These are phyloP conservation scores for Melanogaster broomeanus DNA, from an alignment of 768 basidiomycete species.

Conservation along the genomic window DNA sequence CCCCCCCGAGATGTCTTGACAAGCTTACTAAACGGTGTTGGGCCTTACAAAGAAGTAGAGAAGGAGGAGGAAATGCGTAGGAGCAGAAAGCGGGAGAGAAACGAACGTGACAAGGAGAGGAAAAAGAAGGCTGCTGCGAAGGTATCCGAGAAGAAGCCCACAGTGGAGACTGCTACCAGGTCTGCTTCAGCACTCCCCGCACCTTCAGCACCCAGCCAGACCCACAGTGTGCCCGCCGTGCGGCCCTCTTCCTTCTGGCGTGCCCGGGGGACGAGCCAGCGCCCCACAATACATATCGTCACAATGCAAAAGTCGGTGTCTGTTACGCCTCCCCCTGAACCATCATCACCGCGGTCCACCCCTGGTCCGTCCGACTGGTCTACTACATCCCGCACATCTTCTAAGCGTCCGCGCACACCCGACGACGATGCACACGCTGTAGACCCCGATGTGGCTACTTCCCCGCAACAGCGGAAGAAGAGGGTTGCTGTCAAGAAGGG, in stretches of 20 bases:
- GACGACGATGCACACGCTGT: conserved; percentile 53
- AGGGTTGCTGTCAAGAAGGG: conserved; percentile 70
- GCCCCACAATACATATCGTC: conserved; percentile 71
- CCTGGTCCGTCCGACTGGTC: conserved; percentile 77
- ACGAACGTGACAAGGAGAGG: conserved; percentile 51
- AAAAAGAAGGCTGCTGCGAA: conserved; percentile 40
- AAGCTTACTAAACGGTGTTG: conserved; percentile 75
- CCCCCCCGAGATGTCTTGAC: conserved; percentile 77
- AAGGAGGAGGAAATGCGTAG: conserved; percentile 57
- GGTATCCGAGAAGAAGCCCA: conserved; percentile 35
- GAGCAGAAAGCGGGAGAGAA: conserved; percentile 51
- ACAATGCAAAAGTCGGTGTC: conserved; percentile 70
- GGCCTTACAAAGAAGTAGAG: conserved; percentile 63
- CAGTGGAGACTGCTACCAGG: conserved; percentile 13
- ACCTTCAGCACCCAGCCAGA: conserved; percentile 16
- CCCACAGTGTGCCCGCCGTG: conserved; percentile 30
- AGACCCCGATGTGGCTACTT: conserved; percentile 20
- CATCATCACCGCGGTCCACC: conserved; percentile 68
- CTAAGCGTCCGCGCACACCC: conserved; percentile 78
- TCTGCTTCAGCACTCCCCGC: conserved; percentile 19
- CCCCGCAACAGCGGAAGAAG: conserved; percentile 51
- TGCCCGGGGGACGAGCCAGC: conserved; percentile 41
- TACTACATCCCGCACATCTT: conserved; percentile 73
- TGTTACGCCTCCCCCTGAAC: conserved; percentile 70
- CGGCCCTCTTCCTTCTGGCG: conserved; percentile 62